Evolutionary conservation across 2,329 filamentous ascomycete genomes (phyloP).

Genomic region (Decorospora gaudefroyi): DNA sequence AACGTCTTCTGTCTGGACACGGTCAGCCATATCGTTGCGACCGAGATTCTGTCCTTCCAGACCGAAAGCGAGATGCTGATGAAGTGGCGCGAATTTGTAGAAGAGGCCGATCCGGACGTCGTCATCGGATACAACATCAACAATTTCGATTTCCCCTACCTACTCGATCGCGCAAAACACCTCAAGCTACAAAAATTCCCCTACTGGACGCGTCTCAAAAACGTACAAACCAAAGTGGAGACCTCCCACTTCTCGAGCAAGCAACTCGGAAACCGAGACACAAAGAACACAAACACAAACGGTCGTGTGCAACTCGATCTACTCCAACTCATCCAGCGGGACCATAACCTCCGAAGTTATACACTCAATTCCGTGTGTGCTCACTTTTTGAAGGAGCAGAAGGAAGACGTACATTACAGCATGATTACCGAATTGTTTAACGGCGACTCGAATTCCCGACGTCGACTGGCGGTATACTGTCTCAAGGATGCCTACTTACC

Average conservation of each 20-base stretch:
- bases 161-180: slow-evolving; percentile 83
- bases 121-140: slow-evolving; percentile 99
- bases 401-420: slow-evolving; percentile 97
- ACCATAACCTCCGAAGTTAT: slow-evolving; percentile 94
- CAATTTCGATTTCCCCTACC: slow-evolving; percentile 98
- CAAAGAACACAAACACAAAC: slow-evolving; percentile 91
- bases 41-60: slow-evolving; percentile 82
- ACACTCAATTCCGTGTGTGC: slow-evolving; percentile 95
- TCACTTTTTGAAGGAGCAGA: slow-evolving; percentile 94
- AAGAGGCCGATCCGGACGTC: slow-evolving; percentile 91
- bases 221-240: slow-evolving; percentile 70
- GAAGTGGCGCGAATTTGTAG: slow-evolving; percentile 86
- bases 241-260: slow-evolving; percentile 93
- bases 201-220: slow-evolving; percentile 81
- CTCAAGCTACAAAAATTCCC: slow-evolving; percentile 81
- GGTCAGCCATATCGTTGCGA: slow-evolving; percentile 92
- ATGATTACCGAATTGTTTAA: slow-evolving; percentile 99
- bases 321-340: slow-evolving; percentile 90
- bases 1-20: slow-evolving; percentile 96
- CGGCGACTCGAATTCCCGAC: slow-evolving; percentile 87
- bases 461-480: slow-evolving; percentile 92
- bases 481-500: slow-evolving; percentile 96
- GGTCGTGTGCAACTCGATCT: slow-evolving; percentile 91
- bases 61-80: slow-evolving; percentile 88
- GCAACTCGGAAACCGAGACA: slow-evolving; percentile 96